phyloP scores from a whole-genome alignment of 495 filamentous ascomycete genomes.

The Podospora appendiculata region DNA sequence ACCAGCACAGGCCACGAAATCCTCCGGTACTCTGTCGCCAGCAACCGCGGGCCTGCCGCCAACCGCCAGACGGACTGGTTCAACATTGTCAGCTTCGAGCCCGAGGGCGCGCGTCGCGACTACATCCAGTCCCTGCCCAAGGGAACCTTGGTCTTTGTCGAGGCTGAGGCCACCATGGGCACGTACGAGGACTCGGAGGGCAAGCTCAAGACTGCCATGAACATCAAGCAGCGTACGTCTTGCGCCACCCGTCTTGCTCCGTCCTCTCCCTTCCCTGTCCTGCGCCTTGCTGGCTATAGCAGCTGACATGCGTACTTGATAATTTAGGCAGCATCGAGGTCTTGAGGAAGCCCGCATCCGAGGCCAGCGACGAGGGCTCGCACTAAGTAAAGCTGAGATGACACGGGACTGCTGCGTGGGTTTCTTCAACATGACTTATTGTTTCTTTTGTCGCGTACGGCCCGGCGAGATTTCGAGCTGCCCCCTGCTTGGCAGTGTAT shows the following conservation, averaged over 20 bases:
- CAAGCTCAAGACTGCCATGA: constrained; percentile 46
- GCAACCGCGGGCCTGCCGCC: constrained; percentile 45
- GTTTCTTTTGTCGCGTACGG: too few relatives aligned
- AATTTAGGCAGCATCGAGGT: too few relatives aligned
- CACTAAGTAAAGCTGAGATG: too few relatives aligned
- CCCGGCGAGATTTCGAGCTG: too few relatives aligned
- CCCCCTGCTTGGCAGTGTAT: too few relatives aligned
- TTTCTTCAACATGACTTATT: too few relatives aligned
- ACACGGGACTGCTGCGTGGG: too few relatives aligned
- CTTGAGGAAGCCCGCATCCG: too few relatives aligned
- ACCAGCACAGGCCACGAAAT: constrained; percentile 61
- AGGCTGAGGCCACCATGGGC: constrained; percentile 61
- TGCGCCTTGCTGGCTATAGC: not conserved
- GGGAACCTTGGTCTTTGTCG: constrained; percentile 66
- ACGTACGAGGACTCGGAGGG: constrained; percentile 58
- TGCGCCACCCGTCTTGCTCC: too few relatives aligned
- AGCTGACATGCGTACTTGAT: constrained; percentile 2
- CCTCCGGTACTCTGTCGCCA: constrained; percentile 59
- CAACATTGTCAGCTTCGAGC: constrained; percentile 55
- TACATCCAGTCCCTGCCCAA: constrained; percentile 59
- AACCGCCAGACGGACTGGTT: constrained; percentile 73
- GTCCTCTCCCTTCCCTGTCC: not conserved
- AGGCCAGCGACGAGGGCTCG: too few relatives aligned
- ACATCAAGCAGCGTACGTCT: constrained; percentile 65
- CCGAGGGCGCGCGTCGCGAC: constrained; percentile 55